phyloP scores from a whole-genome alignment of 1,284 basidiomycete genomes.

The Mycocalia duriaeana region DNA sequence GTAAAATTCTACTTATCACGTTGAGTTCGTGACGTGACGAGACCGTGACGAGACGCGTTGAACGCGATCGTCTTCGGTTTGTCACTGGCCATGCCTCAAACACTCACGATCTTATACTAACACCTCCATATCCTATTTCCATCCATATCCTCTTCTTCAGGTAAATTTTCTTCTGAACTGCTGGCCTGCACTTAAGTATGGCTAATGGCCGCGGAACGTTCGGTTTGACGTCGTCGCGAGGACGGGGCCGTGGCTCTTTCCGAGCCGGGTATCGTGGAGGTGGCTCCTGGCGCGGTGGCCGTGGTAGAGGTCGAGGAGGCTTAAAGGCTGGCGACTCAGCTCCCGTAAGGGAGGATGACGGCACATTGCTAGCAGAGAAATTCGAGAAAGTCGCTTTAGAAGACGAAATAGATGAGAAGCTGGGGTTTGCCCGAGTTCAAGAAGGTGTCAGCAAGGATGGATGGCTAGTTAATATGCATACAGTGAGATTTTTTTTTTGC shows the following conservation, averaged over 20 bases:
- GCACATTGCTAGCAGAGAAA: slow-evolving; percentile 74
- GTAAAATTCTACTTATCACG: too few relatives aligned
- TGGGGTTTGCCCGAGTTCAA: slow-evolving; percentile 82
- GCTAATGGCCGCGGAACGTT: slow-evolving; percentile 34
- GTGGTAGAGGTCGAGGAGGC: slow-evolving; percentile 53
- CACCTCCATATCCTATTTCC: too few relatives aligned
- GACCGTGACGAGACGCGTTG: too few relatives aligned
- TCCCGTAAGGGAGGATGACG: slow-evolving; percentile 80
- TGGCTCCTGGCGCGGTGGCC: slow-evolving; percentile 42
- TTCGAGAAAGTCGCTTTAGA: slow-evolving; percentile 73
- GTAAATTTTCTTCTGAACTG: too few relatives aligned
- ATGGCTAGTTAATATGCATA: slow-evolving; percentile 99
- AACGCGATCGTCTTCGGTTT: too few relatives aligned
- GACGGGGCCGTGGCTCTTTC: slow-evolving; percentile 38
- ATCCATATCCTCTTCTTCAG: too few relatives aligned
- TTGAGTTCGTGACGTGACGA: too few relatives aligned
- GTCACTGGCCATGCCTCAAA: too few relatives aligned
- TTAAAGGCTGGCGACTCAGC: slow-evolving; percentile 41
- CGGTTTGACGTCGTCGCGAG: slow-evolving; percentile 32
- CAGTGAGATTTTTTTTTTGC: slow-evolving; percentile 47
- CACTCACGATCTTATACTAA: too few relatives aligned
- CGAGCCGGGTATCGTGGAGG: slow-evolving; percentile 33
- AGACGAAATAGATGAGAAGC: slow-evolving; percentile 90
- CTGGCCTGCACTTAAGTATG: too few relatives aligned
- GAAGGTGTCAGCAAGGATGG: slow-evolving; percentile 74